A percentile compares a stretch with the other conserved stretches of the same genome.
phyloP scores from a whole-genome alignment of 495 filamentous ascomycete species.

The Trichoderma asperelloides region DNA sequence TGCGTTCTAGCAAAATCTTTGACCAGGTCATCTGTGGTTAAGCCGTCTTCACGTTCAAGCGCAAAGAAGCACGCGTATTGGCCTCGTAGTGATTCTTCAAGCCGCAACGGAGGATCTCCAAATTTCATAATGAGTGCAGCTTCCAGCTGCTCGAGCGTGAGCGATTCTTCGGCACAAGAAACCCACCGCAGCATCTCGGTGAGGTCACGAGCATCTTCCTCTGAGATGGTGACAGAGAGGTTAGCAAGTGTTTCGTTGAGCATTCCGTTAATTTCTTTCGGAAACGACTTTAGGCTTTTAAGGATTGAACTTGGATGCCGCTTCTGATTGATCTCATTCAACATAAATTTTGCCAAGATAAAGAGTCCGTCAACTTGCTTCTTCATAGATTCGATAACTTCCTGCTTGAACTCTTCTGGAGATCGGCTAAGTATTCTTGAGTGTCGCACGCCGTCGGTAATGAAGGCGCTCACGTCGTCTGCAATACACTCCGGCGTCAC shows the following conservation, averaged over 20 bases:
- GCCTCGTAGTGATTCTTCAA: constrained; percentile 25
- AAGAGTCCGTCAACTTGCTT: constrained; percentile 29
- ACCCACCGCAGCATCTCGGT: constrained; percentile 29
- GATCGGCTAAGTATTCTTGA: constrained; percentile 17
- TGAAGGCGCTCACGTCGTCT: constrained; percentile 24
- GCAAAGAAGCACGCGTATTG: constrained; percentile 30
- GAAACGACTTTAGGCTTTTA: constrained; percentile 21
- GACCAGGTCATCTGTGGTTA: constrained; percentile 25
- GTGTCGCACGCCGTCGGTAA: constrained; percentile 21
- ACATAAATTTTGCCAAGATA: constrained; percentile 28
- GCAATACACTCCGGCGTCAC: constrained; percentile 25
- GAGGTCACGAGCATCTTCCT: constrained; percentile 22
- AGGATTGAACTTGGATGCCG: constrained; percentile 19
- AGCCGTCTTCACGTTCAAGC: constrained; percentile 24
- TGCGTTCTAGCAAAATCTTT: constrained; percentile 12
- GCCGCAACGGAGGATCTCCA: constrained; percentile 24
- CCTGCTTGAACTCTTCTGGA: constrained; percentile 16
- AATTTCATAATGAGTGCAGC: constrained; percentile 21
- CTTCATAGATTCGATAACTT: constrained; percentile 23
- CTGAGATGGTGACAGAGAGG: constrained; percentile 17
- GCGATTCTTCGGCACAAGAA: constrained; percentile 20
- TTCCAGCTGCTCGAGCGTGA: constrained; percentile 25
- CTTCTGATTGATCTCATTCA: constrained; percentile 26
- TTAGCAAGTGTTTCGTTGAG: constrained; percentile 25
- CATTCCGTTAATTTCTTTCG: constrained; percentile 24